Base-by-base conservation (phyloP, 2,329 filamentous ascomycete genomes). In the Verruconis gallopava region DNA sequence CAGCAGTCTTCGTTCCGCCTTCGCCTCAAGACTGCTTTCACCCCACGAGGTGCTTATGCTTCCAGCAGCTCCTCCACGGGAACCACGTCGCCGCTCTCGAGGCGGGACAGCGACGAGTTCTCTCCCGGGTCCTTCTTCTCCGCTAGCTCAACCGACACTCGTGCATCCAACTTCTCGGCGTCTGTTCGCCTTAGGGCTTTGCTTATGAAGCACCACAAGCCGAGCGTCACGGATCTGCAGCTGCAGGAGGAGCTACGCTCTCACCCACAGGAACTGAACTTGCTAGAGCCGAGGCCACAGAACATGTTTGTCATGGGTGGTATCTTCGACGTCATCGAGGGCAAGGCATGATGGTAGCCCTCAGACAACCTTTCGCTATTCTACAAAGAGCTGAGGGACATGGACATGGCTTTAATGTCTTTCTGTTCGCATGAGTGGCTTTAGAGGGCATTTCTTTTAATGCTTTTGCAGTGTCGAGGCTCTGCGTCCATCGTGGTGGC, bases 241-340 rank as follows among this genome's bases (percentile, higher is more conserved):
- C 50, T 53, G 37, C 55, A 57, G 32, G 50, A 54, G 41, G 56
- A 59, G 42, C 44, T 49, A 6, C 37, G 30, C 3, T 17, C 48
- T 4, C 48, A 54, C 22, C 44, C 45, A 13, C 48, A 47, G 28
- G 48, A 48, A 22, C 42, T 58, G 4, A 44, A 49, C 3, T 21
- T 58, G 5, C 47, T 58, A 11, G 56, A 59, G 48, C 56, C 56
- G 21, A 46, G 56, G 36, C 56, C 55, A 4, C 47, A 42, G 35
- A 44, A 43, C 13, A 51, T 49, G 3, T 19, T 43, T 33, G 45
- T 50, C 12, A 43, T 51, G 45, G 54, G 52, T 2, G 52, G 54
- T 4, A 58, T 58, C 33, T 54, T 57, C 45, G 55, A 57, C 47
- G 47, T 58, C 22, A 40, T 58, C 6, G 46, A 49, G 28, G 54